Evolutionary conservation across 139 green algal species (phyloP).

Genomic region (Chlorella sorokiniana): DNA sequence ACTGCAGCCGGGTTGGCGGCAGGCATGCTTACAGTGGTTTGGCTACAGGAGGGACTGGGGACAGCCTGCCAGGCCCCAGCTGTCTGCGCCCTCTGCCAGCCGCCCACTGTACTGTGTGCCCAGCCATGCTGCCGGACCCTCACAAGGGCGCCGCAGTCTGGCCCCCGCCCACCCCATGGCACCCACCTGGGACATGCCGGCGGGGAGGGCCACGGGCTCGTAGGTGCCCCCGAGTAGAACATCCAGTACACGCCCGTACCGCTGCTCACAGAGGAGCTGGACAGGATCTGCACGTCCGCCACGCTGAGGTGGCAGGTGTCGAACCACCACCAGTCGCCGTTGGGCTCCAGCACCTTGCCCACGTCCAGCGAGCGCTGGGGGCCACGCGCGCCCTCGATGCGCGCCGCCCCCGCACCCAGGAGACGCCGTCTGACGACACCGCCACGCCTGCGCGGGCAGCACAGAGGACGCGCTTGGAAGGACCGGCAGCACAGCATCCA

Average conservation of each 20-base stretch:
- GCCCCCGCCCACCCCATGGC: neutral
- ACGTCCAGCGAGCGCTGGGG: conserved; percentile 58
- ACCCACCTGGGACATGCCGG: conserved; percentile 37
- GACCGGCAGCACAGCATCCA: too few species aligned
- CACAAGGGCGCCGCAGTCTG: neutral
- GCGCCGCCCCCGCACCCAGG: conserved; percentile 63
- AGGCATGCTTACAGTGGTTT: too few species aligned
- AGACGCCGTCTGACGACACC: conserved; percentile 72
- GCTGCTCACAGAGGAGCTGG: conserved; percentile 54
- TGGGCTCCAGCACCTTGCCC: conserved; percentile 69
- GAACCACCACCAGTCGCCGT: conserved; percentile 89
- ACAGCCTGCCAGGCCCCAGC: too few species aligned
- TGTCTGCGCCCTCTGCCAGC: too few species aligned
- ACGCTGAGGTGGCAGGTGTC: conserved; percentile 85
- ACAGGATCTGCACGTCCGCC: conserved; percentile 88
- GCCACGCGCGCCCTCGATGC: conserved; percentile 57
- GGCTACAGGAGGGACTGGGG: too few species aligned
- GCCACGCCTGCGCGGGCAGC: conserved; percentile 55
- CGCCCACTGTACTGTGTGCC: too few species aligned
- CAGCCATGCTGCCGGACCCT: neutral
- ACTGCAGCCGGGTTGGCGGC: neutral
- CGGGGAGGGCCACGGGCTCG: conserved; percentile 57
- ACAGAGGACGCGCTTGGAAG: too few species aligned
- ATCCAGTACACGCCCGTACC: conserved; percentile 96
- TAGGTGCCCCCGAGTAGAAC: conserved; percentile 89